Percentiles rank a stretch among this genome's conserved stretches.
phyloP scores from a whole-genome alignment of 2,329 filamentous ascomycete genomes.

The Cryphonectria naterciae region DNA sequence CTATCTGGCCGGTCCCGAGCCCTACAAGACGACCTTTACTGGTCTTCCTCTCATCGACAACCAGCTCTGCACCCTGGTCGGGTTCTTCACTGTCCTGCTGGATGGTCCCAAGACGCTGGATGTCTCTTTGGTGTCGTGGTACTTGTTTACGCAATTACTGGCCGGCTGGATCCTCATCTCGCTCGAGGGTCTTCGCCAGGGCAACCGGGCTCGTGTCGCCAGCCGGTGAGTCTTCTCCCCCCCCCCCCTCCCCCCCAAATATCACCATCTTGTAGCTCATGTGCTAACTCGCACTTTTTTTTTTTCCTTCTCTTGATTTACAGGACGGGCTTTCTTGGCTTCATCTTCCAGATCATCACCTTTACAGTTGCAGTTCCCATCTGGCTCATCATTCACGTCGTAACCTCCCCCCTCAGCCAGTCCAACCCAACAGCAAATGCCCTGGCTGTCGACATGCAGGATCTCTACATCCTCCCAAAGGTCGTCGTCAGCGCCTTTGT shows the following conservation, averaged over 20 bases:
- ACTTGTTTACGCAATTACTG: slow-evolving; percentile 29
- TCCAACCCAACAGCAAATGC: not conserved
- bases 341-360: slow-evolving; percentile 30
- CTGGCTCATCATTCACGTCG: slow-evolving; percentile 31
- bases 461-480: slow-evolving; percentile 41
- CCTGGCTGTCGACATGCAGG: slow-evolving; percentile 9
- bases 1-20: slow-evolving; percentile 24
- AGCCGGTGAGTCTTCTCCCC: slow-evolving; percentile 31
- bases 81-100: slow-evolving; percentile 28
- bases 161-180: slow-evolving; percentile 30
- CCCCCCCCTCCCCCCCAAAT: too few relatives aligned
- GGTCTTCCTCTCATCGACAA: slow-evolving; percentile 26
- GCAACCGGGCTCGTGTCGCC: slow-evolving; percentile 28
- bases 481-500: slow-evolving; percentile 48
- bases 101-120: slow-evolving; percentile 29
- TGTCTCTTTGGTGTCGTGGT: slow-evolving; percentile 25
- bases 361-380: slow-evolving; percentile 31
- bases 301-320: not conserved
- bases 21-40: slow-evolving; percentile 26
- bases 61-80: slow-evolving; percentile 15
- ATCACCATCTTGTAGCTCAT: too few relatives aligned
- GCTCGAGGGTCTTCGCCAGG: slow-evolving; percentile 31
- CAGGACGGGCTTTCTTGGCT: slow-evolving; percentile 31
- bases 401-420: slow-evolving; percentile 29
- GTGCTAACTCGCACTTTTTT: not conserved